Conservation (phyloP, 2,329 filamentous ascomycete species). For the Thelonectria blattea region DNA sequence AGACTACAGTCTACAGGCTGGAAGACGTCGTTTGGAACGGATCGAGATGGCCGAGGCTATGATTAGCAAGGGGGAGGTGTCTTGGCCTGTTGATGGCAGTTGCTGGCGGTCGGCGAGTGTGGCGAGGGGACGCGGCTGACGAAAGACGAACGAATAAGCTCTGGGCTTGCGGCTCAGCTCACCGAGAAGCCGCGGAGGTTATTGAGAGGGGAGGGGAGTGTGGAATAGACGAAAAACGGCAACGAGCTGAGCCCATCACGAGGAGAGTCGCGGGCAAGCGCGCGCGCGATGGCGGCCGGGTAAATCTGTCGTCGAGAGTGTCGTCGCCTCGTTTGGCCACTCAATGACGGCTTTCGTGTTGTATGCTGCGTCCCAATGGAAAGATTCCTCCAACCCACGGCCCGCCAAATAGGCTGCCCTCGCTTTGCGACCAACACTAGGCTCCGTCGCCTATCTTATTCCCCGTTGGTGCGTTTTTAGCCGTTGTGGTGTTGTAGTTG, state of each 20-base stretch:
- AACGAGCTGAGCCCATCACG: conserved; percentile 34
- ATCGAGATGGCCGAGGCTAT: not conserved
- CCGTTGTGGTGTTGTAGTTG: not conserved
- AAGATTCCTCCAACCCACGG: not conserved
- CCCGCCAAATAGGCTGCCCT: not conserved
- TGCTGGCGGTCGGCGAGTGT: not conserved
- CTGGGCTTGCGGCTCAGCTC: conserved; percentile 7
- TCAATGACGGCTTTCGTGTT: conserved; percentile 9
- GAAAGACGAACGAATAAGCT: conserved; percentile 17
- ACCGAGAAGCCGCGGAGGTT: conserved; percentile 15
- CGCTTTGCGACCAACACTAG: not conserved
- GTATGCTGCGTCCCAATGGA: not conserved
- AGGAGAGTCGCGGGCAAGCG: conserved; percentile 23
- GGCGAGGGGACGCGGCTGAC: not conserved
- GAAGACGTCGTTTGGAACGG: not conserved
- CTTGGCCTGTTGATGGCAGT: not conserved
- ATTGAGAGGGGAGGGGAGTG: conserved; percentile 6
- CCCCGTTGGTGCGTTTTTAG: not conserved
- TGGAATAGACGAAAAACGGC: conserved; percentile 15
- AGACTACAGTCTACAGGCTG: not conserved
- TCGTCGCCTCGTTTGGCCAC: conserved; percentile 21
- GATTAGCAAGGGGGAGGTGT: not conserved
- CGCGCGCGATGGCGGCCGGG: conserved; percentile 23
- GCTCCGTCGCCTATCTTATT: not conserved
- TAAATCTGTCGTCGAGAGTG: conserved; percentile 17